Conservation (phyloP, 2,329 filamentous ascomycete genomes). For the Penicillium sp. region DNA sequence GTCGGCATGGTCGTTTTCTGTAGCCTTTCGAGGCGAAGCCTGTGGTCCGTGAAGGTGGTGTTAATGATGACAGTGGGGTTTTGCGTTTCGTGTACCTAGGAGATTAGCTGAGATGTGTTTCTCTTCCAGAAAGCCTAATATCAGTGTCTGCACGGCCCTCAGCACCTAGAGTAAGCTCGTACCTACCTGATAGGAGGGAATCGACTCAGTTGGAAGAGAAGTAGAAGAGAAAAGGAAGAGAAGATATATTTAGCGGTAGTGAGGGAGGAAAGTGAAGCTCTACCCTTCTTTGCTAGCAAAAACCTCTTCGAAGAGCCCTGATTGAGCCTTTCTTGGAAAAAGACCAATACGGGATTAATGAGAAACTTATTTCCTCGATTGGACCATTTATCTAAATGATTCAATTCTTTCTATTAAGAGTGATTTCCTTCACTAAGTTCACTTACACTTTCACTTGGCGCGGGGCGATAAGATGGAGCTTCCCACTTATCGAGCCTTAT, state of each 20-base stretch:
- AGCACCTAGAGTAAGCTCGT: too few species aligned
- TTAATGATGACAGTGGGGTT: background rate
- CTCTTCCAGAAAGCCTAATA: too few species aligned
- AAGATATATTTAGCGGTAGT: background rate
- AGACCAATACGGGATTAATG: background rate
- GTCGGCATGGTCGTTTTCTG: constrained; percentile 6
- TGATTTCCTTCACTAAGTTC: background rate
- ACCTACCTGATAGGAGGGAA: too few species aligned
- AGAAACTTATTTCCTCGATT: background rate
- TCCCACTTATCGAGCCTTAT: constrained; percentile 18
- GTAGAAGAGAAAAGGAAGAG: background rate
- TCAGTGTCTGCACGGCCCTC: too few species aligned
- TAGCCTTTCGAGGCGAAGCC: background rate
- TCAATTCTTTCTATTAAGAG: background rate
- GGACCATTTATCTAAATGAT: background rate
- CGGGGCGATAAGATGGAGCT: constrained; percentile 16
- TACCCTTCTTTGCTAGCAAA: background rate
- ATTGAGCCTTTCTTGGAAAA: too few species aligned
- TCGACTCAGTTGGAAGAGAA: too few species aligned
- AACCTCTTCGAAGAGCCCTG: background rate
- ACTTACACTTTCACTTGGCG: background rate
- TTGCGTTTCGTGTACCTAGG: too few species aligned
- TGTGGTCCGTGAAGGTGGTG: background rate
- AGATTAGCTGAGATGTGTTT: too few species aligned
- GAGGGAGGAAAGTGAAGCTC: background rate